Percentiles rank a stretch among this genome's conserved stretches.
These are phyloP conservation scores for Penicillium paradoxum DNA, from an alignment of 495 filamentous ascomycete genomes.

Conservation along the genomic window DNA sequence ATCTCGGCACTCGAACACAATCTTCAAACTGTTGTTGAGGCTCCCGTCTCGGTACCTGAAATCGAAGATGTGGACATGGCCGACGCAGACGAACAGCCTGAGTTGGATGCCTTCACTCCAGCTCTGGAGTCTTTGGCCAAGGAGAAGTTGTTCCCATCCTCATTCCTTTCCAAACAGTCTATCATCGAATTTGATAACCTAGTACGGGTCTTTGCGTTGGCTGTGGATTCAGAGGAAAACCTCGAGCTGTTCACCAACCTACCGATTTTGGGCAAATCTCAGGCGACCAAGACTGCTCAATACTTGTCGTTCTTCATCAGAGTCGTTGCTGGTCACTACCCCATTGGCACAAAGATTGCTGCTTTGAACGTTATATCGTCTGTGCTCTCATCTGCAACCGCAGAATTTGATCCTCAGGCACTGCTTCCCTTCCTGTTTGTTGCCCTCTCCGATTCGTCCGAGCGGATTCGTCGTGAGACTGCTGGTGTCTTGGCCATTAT, in stretches of 20 bases:
- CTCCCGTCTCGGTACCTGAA: conserved; percentile 31
- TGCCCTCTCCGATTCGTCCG: conserved; percentile 67
- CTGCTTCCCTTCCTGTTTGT: conserved; percentile 70
- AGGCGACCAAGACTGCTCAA: conserved; percentile 54
- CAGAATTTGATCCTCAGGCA: conserved; percentile 64
- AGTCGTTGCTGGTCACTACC: conserved; percentile 67
- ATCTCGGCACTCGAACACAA: conserved; percentile 65
- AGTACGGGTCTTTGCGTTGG: conserved; percentile 58
- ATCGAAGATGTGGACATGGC: conserved; percentile 52
- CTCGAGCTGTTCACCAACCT: conserved; percentile 54
- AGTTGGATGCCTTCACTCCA: conserved; percentile 36
- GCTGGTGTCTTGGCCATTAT: conserved; percentile 54
- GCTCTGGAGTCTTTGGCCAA: conserved; percentile 32
- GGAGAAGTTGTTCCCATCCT: conserved; percentile 25
- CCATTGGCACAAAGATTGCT: conserved; percentile 58
- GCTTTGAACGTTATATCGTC: conserved; percentile 59
- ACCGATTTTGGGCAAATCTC: conserved; percentile 51
- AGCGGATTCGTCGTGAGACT: conserved; percentile 69
- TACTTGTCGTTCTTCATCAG: conserved; percentile 72
- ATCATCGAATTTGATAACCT: conserved; percentile 50
- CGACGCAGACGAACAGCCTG: conserved; percentile 31
- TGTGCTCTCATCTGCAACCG: conserved; percentile 46
- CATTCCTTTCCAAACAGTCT: conserved; percentile 33
- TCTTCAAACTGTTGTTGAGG: conserved; percentile 59
- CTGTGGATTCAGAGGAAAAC: conserved; percentile 44